Evolutionary conservation across 305 asterid genomes (phyloP).

Genomic region (Fraxinus velutina): DNA sequence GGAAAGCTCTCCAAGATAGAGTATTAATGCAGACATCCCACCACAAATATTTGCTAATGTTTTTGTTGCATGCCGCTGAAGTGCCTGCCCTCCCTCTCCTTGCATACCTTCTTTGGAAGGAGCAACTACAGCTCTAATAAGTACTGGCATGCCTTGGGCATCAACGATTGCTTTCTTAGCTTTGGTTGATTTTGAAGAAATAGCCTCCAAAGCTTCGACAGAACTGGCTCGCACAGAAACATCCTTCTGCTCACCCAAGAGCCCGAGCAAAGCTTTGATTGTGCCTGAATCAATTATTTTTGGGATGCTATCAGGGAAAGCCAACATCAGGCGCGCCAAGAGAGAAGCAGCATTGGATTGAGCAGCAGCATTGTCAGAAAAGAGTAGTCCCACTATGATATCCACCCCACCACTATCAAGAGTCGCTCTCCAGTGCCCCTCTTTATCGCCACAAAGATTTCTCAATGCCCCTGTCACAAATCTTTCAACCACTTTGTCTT

Average conservation of each 20-base stretch:
- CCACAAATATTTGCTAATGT: constrained; percentile 73
- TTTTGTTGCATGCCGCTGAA: constrained; percentile 61
- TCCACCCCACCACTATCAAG: constrained; percentile 84
- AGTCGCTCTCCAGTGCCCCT: constrained; percentile 67
- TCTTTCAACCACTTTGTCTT: constrained; percentile 74
- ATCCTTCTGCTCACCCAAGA: constrained; percentile 57
- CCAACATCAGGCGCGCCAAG: constrained; percentile 60
- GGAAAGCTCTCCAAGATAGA: constrained; percentile 75
- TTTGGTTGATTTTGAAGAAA: constrained; percentile 58
- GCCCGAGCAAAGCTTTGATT: constrained; percentile 53
- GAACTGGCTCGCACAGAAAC: constrained; percentile 74
- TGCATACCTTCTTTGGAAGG: constrained; percentile 84
- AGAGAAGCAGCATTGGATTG: constrained; percentile 90
- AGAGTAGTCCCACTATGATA: constrained; percentile 63
- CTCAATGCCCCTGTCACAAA: constrained; percentile 74
- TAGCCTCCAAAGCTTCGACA: constrained; percentile 79
- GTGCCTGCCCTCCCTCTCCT: constrained; percentile 70
- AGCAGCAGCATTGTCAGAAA: constrained; percentile 55
- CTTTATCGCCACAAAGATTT: constrained; percentile 85
- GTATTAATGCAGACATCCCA: constrained; percentile 59
- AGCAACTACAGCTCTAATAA: constrained; percentile 71
- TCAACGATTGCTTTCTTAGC: constrained; percentile 60
- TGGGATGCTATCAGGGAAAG: constrained; percentile 58
- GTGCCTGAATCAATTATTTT: constrained; percentile 71
- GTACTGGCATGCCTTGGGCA: constrained; percentile 60